Evolutionary conservation across 495 filamentous ascomycete genomes (phyloP), one percentile per base, ranked within the genome.

Genomic region (Daldinia vernicosa): DNA sequence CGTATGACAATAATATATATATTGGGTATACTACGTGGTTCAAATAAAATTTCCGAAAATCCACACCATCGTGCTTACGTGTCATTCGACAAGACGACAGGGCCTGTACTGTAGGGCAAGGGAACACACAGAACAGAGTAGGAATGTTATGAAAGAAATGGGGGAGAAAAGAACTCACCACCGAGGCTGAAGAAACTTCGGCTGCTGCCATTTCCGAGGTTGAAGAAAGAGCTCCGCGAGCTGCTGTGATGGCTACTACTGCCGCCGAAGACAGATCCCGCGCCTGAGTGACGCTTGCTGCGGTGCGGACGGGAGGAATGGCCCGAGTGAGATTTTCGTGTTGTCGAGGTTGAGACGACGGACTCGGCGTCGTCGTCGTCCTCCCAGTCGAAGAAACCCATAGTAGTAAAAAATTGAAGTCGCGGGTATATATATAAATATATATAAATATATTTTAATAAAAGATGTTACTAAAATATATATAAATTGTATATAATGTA

Each of bases 41-140:
- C 1, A 40, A 19, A 45, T 15, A 28, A 56, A 40, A 32, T 27
- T 57, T 47, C 24, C 14, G n/a, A 19, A 37, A 22, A 15, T 33
- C 22, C 35, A 30, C 35, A 30, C 27, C 27, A 19, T 33, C 30
- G 51, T 57, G 55, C 19, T 35, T 33, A 32, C 66, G 43, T 60
- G 32, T 63, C 63, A 35, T 59, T 47, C 52, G 63, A 28, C 11
- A 12, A 12, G 6, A 57, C 52, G 85, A 82, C 63, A 81, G 79
- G 74, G 89, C 76, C 52, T 3, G 89, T 80, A 56, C 52, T 3
- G 89, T 80, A 56, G 85, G 83, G 69, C 83, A 75, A 64, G 84
- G 83, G 68, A 82, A 74, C 66, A 89, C 79, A 76, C 87, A 90
- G 53, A 86, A 88, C 19, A 81, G 79, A 54, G 84, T 14, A 81